Base-by-base conservation (phyloP, 1,139 yeast genomes). In the Sugiyamaella grinbergsii region DNA sequence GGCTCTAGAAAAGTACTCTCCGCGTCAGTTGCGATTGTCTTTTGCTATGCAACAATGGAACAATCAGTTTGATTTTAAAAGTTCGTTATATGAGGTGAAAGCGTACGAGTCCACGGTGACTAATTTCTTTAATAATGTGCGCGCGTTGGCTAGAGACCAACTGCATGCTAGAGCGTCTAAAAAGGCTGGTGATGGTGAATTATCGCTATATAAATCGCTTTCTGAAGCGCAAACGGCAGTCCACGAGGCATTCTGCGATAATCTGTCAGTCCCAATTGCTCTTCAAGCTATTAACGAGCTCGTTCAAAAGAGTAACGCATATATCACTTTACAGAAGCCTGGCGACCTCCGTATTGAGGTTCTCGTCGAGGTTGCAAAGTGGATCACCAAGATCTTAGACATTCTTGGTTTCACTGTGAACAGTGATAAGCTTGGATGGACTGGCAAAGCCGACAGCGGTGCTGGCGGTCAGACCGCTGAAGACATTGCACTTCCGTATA, bases 1-100 rank as follows among this genome's bases (percentile, higher is more conserved):
- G 66, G 98, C 98, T 0, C 76, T 94, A 57, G 71, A 76, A 42
- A 79, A 71, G 55, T 88, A 80, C 66, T 70, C 86, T 2, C 69
- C 94, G 2, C 81, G 97, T 61, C 97, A 93, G 69, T 76, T 93
- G 62, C 80, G 99, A 59, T 76, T 93, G 60, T 91, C 91, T 10
- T 93, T 93, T 74, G 95, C 95, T 1, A 76, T 88, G 62, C 89
- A 86, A 57, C 87, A 85, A 59, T 93, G 98, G 98, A 93, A 90
- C 63, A 83, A 80, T 62, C 95, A 91, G 57, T 75, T 93, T 50
- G 99, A 93, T 69, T 93, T 93, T 72, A 93, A 91, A 71, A 93
- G 85, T 62, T 76, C 85, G 42, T 74, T 93, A 56, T 73, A 76
- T 52, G 96, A 91, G 67, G 95, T 88, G 23, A 83, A 78, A 67